A percentile compares a stretch with the other conserved stretches of the same genome.
Evolutionary conservation across 345 rosid species (phyloP).

Genomic region (Aquilaria sinensis): DNA sequence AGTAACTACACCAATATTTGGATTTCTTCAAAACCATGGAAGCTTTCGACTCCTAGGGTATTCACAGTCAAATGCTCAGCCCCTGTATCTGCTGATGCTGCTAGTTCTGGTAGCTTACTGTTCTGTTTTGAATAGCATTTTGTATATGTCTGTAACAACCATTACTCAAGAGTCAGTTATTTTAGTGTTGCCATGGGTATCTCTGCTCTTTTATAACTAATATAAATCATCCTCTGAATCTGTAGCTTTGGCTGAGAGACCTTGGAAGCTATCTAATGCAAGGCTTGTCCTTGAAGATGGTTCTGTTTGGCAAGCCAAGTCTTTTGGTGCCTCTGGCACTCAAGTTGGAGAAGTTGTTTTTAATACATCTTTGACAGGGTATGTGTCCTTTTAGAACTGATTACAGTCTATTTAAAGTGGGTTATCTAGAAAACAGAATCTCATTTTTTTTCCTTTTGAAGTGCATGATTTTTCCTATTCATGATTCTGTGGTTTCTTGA

Average conservation of each 20-base stretch:
- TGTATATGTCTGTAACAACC: neutral
- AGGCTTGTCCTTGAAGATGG: slow-evolving; percentile 94
- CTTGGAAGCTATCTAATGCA: slow-evolving; percentile 80
- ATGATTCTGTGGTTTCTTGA: no score
- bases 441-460: no score
- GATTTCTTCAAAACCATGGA: slow-evolving; percentile 14
- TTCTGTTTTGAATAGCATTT: neutral
- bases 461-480: no score
- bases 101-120: slow-evolving; percentile 40
- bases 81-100: slow-evolving; percentile 31
- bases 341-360: slow-evolving; percentile 96
- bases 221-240: slow-evolving; percentile 1
- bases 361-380: slow-evolving; percentile 96
- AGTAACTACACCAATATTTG: neutral
- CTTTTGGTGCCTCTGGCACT: slow-evolving; percentile 93
- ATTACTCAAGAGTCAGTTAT: neutral
- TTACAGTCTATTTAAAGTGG: no score
- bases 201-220: neutral
- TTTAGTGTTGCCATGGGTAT: neutral
- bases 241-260: slow-evolving; percentile 57
- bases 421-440: no score
- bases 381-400: neutral
- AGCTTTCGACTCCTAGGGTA: slow-evolving; percentile 23
- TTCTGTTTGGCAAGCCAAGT: slow-evolving; percentile 89
- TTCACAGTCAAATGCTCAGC: slow-evolving; percentile 48